Evolutionary conservation across 2,329 filamentous ascomycete species (phyloP).

Genomic region (Nakataea oryzae): DNA sequence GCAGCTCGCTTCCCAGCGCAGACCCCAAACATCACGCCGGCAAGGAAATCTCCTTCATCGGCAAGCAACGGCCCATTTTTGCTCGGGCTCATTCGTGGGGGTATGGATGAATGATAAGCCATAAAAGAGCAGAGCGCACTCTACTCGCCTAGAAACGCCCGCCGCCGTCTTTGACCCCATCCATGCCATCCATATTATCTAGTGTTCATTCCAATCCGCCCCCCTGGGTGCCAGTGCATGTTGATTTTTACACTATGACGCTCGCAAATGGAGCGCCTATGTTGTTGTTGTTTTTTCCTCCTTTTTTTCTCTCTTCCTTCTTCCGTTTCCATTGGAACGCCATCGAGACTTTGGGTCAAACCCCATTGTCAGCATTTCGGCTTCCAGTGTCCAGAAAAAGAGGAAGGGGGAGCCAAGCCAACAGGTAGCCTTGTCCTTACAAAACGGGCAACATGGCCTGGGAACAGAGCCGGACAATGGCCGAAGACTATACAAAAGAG

Average conservation of each 20-base stretch:
- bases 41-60: background rate
- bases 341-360: too few species aligned
- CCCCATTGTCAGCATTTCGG: too few species aligned
- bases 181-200: background rate
- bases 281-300: background rate
- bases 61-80: background rate
- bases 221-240: background rate
- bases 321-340: too few species aligned
- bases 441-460: background rate
- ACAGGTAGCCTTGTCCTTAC: too few species aligned
- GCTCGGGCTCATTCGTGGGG: too few species aligned
- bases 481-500: background rate
- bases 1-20: too few species aligned
- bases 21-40: too few species aligned
- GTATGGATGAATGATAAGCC: background rate
- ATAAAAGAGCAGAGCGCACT: background rate
- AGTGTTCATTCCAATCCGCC: background rate
- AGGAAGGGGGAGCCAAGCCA: too few species aligned
- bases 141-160: background rate
- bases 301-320: too few species aligned
- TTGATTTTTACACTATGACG: background rate
- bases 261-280: background rate
- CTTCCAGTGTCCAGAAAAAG: too few species aligned
- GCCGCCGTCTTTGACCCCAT: background rate
- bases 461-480: background rate